Base-by-base conservation (phyloP, 352 stramenopile genomes). In the Plasmopara muralis region DNA sequence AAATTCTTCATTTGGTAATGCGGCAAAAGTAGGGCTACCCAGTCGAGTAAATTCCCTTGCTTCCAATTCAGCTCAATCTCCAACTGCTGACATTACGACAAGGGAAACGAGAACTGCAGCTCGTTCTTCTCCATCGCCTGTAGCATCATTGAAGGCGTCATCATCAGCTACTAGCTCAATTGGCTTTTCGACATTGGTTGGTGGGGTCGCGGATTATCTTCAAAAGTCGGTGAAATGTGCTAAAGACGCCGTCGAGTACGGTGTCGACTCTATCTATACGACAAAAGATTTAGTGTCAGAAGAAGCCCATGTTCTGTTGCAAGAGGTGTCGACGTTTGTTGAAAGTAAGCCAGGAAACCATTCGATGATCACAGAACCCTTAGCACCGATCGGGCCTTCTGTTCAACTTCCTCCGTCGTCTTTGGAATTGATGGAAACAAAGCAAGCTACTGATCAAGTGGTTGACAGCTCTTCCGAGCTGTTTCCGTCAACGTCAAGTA, bases 201-300 rank as follows among this genome's bases (percentile, higher is more conserved):
- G 80, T 20, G 79, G 77, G 9, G 72, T 89, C 13, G 77, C 79
- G 9, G 79, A 78, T 12, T 69, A 83, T 40, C 75, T 92, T 13
- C 65, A 85, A 13, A 87, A 86, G 50, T 82, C 75, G 0, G 81
- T 82, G 6, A 82, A 84, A 46, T 75, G 87, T 31, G 81, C 81
- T 18, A 89, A 89, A 57, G 78, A 88, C 30, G 78, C 54, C 0
- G 65, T 92, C 4, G 78, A 92, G 35, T 84, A 77, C 42, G 57
- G 75, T 6, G 77, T 92, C 2, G 81, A 92, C 52, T 80, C 74
- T 13, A 50, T 92, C 12, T 87, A 88, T 35, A 87, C 74, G 10
- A 77, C 77, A 3, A 83, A 79, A 46, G 81, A 92, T 45, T 64
- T 60, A 6, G 54, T 89, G 0, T 68, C 74, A 2, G 81, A 92